phyloP scores from a whole-genome alignment of 208 protist species.

The Histomonas meleagridis region DNA sequence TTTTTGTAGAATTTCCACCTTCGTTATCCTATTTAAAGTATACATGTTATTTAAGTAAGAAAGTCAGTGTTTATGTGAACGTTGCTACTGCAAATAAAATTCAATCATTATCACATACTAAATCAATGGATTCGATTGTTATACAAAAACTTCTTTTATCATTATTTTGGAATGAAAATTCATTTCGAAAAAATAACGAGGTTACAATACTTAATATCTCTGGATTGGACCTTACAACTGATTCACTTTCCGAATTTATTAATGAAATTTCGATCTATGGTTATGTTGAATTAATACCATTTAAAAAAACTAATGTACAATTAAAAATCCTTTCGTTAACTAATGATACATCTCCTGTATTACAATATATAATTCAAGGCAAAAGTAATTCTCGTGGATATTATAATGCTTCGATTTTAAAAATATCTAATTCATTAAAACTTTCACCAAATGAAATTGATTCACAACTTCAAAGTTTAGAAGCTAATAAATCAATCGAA shows the following conservation, averaged over 20 bases:
- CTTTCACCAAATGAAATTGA: background rate
- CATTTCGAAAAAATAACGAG: background rate
- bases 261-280: background rate
- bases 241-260: background rate
- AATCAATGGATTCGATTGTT: background rate
- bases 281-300: background rate
- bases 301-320: background rate
- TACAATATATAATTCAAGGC: background rate
- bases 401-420: background rate
- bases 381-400: background rate
- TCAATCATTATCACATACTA: background rate
- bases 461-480: background rate
- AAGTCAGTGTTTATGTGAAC: background rate
- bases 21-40: background rate
- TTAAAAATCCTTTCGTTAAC: background rate
- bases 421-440: background rate
- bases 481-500: background rate
- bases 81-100: background rate
- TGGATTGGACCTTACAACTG: background rate
- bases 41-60: background rate
- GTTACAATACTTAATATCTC: background rate
- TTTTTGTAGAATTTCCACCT: slow-evolving; percentile 1
- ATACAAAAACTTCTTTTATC: background rate
- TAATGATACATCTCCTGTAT: background rate
- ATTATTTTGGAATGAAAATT: background rate